These are phyloP conservation scores for Vinca major DNA, from an alignment of 305 asterid species.

Conservation along the genomic window DNA sequence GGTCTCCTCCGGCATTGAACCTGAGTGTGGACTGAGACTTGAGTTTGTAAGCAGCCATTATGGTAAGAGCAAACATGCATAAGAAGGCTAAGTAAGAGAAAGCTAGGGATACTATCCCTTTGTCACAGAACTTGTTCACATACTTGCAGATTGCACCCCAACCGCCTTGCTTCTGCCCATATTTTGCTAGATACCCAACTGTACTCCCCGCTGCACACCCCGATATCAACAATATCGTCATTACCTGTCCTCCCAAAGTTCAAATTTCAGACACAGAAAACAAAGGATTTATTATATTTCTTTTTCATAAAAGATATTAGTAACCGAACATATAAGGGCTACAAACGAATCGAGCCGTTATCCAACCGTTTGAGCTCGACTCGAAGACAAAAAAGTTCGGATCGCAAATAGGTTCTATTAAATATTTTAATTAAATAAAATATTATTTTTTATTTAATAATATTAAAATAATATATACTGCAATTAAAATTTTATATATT, in stretches of 20 bases:
- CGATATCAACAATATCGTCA: constrained; percentile 26
- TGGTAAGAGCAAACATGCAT: constrained; percentile 25
- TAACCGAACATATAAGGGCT: no score
- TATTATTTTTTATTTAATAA: no score
- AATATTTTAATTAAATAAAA: no score
- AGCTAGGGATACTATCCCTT: constrained; percentile 17
- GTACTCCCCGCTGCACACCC: constrained; percentile 37
- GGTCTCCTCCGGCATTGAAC: constrained; percentile 6
- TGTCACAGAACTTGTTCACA: constrained; percentile 29
- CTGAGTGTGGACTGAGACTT: constrained; percentile 15
- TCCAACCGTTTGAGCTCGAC: no score
- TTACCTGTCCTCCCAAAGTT: constrained; percentile 22
- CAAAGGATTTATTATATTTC: no score
- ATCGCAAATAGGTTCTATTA: no score
- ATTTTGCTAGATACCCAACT: constrained; percentile 30
- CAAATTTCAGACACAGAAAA: no score
- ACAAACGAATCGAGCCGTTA: no score
- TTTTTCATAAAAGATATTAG: no score
- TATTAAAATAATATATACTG: no score
- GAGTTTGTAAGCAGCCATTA: constrained; percentile 38
- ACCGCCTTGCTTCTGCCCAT: constrained; percentile 31
- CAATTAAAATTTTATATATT: no score
- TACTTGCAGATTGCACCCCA: constrained; percentile 35
- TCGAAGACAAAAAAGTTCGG: no score
- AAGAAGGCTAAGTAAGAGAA: constrained; percentile 29